These are phyloP conservation scores for Candida patagonica DNA, from an alignment of 805 yeast species.

Conservation along the genomic window DNA sequence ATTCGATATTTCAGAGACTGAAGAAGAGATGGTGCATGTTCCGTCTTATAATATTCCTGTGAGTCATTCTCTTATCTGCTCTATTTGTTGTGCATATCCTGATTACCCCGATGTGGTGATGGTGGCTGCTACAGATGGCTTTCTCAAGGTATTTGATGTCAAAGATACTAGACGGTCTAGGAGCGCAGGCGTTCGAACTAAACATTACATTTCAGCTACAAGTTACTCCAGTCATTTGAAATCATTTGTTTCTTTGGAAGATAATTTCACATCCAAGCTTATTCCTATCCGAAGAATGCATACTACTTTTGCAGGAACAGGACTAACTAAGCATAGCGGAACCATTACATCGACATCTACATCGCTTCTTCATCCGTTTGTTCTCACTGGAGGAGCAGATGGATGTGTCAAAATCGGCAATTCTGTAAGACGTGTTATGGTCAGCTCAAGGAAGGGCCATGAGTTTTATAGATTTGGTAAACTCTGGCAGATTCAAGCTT, in stretches of 20 bases:
- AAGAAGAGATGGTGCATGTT: not conserved
- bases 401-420: conserved; percentile 38
- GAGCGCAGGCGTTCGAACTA: conserved; percentile 20
- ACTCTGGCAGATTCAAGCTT: conserved; percentile 32
- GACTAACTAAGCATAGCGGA: conserved; percentile 34
- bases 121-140: conserved; percentile 37
- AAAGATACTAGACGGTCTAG: conserved; percentile 17
- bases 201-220: conserved; percentile 24
- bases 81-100: conserved; percentile 30
- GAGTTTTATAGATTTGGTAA: conserved; percentile 15
- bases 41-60: conserved; percentile 35
- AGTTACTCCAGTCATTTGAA: conserved; percentile 20
- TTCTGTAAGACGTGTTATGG: conserved; percentile 26
- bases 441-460: conserved; percentile 19
- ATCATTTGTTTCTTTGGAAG: conserved; percentile 35
- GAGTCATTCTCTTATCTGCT: conserved; percentile 31
- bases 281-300: conserved; percentile 30
- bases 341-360: conserved; percentile 33
- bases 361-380: conserved; percentile 39
- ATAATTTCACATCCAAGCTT: conserved; percentile 30
- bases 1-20: conserved; percentile 30
- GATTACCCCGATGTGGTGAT: conserved; percentile 28
- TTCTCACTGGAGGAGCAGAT: conserved; percentile 41
- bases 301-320: conserved; percentile 21
- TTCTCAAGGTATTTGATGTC: conserved; percentile 29